Evolutionary conservation across 2,329 filamentous ascomycete species (phyloP), one percentile per base, ranked within the genome.

Genomic region (Colletotrichum spinosum): DNA sequence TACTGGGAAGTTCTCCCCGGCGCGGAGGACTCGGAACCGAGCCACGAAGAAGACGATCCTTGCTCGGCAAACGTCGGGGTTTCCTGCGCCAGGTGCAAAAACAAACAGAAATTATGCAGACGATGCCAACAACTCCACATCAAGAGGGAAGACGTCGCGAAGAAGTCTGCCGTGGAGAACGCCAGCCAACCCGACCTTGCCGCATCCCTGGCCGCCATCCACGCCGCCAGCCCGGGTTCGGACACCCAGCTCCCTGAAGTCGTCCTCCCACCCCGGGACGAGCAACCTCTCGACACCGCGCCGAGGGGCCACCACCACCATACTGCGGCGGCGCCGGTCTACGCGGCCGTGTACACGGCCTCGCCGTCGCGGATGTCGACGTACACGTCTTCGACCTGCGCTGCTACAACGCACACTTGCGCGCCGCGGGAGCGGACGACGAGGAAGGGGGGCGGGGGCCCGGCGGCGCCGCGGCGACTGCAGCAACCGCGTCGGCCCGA

Each of bases 331-430:
- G 33, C n/a, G 39, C 60, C 61, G 2, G 38, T 45, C 6, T 65
- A 49, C 17, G 56, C 61, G 6, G 9, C 60, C 11, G 48, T 42
- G n/a, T 63, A 63, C 41, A 50, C 61, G 6, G 48, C 41, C 13
- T 64, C 56, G 11, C 61, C 61, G 37, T 64, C 56, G 12, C 60
- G 61, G 61, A 60, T 64, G 61, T 64, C 61, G 15, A 64, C 61
- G 38, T 64, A 55, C 11, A 50, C 61, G 4, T 65, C 61, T 6
- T 60, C 56, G 2, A 65, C 61, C 7, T 15, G 49, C 49, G 56
- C 25, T 25, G 25, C 61, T 13, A 65, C 61, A 11, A 65, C 56
- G 33, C 38, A 65, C 12, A 60, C 61, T 5, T 25, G 4, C 2
- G 52, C 49, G 5, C 11, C 38, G 7, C 55, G 39, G 34, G 61